Conservation (phyloP, 2,329 filamentous ascomycete species). For the Phoma herbarum region DNA sequence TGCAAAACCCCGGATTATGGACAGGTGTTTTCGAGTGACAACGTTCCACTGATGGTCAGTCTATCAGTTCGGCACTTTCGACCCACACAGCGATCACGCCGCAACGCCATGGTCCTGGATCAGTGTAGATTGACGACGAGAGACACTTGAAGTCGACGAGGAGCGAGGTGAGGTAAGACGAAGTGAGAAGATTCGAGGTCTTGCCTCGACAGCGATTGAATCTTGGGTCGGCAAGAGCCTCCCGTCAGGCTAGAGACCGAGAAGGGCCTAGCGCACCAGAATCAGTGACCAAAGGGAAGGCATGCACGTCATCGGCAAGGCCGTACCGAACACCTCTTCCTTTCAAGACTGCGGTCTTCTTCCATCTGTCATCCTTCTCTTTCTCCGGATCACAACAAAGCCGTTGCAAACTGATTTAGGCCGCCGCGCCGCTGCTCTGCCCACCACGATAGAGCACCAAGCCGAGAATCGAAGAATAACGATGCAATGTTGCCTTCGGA, state of each 20-base stretch:
- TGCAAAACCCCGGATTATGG: neutral
- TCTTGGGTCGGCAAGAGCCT: slow-evolving; percentile 18
- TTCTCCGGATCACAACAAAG: slow-evolving; percentile 1
- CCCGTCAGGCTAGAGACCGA: slow-evolving; percentile 9
- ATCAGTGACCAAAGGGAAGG: neutral
- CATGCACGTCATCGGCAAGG: slow-evolving; percentile 13
- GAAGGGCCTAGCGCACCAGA: slow-evolving; percentile 8
- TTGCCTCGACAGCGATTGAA: slow-evolving; percentile 4
- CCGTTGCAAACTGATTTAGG: neutral
- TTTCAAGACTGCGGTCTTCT: slow-evolving; percentile 12
- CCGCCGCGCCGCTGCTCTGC: neutral
- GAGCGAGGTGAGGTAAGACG: slow-evolving; percentile 2
- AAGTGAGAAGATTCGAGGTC: slow-evolving; percentile 4
- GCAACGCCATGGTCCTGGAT: neutral
- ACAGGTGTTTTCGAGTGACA: neutral
- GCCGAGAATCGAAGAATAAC: neutral
- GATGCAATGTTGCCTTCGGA: slow-evolving; percentile 1
- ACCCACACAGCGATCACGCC: neutral
- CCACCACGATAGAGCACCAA: neutral
- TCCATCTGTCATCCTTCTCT: neutral
- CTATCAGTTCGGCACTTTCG: neutral
- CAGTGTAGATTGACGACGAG: neutral
- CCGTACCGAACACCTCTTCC: slow-evolving; percentile 9
- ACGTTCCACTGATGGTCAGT: neutral
- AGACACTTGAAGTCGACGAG: neutral